Conservation (phyloP, 768 basidiomycete genomes). For the Boletus patriciae region DNA sequence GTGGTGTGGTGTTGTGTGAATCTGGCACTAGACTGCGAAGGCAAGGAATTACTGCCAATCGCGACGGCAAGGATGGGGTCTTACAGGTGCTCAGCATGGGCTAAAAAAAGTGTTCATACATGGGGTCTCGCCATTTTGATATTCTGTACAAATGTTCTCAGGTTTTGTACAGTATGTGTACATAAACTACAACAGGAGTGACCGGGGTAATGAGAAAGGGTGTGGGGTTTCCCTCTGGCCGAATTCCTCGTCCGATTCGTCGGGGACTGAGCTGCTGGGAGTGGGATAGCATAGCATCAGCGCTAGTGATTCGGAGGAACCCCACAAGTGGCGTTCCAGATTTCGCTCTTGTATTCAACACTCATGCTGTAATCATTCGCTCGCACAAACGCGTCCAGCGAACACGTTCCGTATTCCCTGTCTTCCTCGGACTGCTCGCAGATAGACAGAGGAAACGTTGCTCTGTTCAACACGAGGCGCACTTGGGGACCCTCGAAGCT, state of each 20-base stretch:
- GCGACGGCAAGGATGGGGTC: no score
- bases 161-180: background rate
- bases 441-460: slow-evolving; percentile 38
- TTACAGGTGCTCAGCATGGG: no score
- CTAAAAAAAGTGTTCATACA: no score
- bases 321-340: slow-evolving; percentile 42
- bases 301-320: background rate
- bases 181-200: background rate
- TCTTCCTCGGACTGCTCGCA: slow-evolving; percentile 33
- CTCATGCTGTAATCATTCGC: slow-evolving; percentile 27
- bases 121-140: no score
- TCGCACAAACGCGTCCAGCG: slow-evolving; percentile 34
- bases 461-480: slow-evolving; percentile 41
- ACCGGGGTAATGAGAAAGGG: background rate
- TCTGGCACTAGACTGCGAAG: no score
- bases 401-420: slow-evolving; percentile 37
- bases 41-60: no score
- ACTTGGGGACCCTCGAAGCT: slow-evolving; percentile 40
- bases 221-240: background rate
- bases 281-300: background rate
- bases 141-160: no score
- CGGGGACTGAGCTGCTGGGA: background rate
- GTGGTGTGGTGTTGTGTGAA: no score
- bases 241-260: background rate
- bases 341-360: slow-evolving; percentile 31